Base-by-base conservation (phyloP, 768 basidiomycete species). In the Collybiopsis confluens region DNA sequence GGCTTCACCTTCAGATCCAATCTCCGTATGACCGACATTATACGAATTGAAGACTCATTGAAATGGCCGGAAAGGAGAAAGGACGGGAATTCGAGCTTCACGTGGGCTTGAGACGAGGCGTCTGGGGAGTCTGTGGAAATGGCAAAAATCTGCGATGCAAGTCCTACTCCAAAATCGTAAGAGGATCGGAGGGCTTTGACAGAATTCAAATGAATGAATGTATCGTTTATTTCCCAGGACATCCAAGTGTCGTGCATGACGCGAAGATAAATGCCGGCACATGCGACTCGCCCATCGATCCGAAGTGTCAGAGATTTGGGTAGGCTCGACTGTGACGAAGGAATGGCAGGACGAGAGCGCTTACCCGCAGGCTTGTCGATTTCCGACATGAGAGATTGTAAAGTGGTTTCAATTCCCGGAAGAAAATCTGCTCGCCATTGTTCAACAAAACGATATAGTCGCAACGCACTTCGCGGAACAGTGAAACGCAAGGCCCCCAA, bases 201-300 rank as follows among this genome's bases (percentile, higher is more conserved):
- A 23, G 74, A 77, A 40, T 77, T 73, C 26, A 78, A 37, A 60
- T 82, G 83, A 1, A 66, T 67, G 7, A 81, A 66, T 0, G 72
- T 75, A 47, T 82, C 70, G 52, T 78, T 71, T 20, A 83, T 68
- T 54, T 84, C 79, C 88, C 85, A 91, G 7, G 87, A 84, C 28
- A 92, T 67, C 90, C 90, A 93, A 1, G 90, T 92, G 18, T 89
- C 90, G 56, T 85, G 88, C 86, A 92, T 90, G 37, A 92, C 83
- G 61, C 92, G 90, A 5, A 93, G 76, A 3, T 81, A 80, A 8
- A 90, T 72, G 23, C 78, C 77, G 21, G 83, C 63, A 20, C 76
- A 77, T 4, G 65, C 61, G 8, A 90, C 53, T 24, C 75, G 73
- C 4, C 78, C 73, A 56, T 86, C 79, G 15, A 88, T 54, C 42